Conservation (phyloP, 164 flowering plant species). For the Platanus orientalis region DNA sequence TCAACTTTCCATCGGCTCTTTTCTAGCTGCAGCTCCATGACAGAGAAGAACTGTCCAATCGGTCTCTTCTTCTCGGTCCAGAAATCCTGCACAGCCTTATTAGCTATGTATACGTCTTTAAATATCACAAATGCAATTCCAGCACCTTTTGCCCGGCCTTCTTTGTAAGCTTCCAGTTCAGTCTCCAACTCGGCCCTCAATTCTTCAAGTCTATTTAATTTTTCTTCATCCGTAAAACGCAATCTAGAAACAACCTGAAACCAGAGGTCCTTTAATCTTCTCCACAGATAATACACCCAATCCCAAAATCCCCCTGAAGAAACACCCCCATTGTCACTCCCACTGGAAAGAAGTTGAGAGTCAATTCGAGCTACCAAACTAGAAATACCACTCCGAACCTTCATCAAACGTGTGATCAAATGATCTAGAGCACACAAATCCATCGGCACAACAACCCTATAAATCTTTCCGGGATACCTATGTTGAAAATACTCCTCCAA, state of each 20-base stretch:
- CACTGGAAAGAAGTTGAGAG: constrained; percentile 39
- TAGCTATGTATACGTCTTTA: constrained; percentile 86
- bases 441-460: constrained; percentile 76
- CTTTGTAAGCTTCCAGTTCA: constrained; percentile 67
- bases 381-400: constrained; percentile 73
- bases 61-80: constrained; percentile 70
- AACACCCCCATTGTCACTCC: constrained; percentile 23
- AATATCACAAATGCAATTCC: constrained; percentile 96
- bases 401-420: constrained; percentile 61
- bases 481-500: constrained; percentile 76
- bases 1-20: constrained; percentile 95
- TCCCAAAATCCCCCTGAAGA: constrained; percentile 31
- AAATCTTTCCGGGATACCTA: constrained; percentile 92
- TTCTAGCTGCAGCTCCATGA: constrained; percentile 75
- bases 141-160: constrained; percentile 85
- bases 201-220: constrained; percentile 67
- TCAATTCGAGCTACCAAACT: constrained; percentile 79
- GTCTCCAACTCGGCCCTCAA: constrained; percentile 68
- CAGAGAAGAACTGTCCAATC: constrained; percentile 78
- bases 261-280: constrained; percentile 41
- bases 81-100: constrained; percentile 92
- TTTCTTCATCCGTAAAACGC: constrained; percentile 80
- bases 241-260: constrained; percentile 27
- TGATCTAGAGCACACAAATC: constrained; percentile 92
- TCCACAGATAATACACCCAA: constrained; percentile 28